Percentiles rank a stretch among this genome's conserved stretches.
Evolutionary conservation across 1,284 basidiomycete species (phyloP).

Genomic region (Apiotrichum gracile): DNA sequence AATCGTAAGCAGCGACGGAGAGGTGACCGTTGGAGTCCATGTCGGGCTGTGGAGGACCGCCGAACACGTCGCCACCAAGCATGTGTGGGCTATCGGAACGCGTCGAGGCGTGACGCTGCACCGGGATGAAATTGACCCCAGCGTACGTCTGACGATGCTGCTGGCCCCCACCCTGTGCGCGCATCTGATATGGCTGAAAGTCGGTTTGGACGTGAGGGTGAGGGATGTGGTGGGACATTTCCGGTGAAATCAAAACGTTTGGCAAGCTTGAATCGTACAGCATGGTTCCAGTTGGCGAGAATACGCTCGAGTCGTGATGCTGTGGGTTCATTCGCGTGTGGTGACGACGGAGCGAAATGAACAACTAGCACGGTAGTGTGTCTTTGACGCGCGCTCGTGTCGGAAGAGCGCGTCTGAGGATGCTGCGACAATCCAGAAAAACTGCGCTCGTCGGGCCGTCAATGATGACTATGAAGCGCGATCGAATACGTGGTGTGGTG

Average conservation of each 20-base stretch:
- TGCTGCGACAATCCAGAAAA: too few species aligned
- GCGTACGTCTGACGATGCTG: conserved; percentile 5
- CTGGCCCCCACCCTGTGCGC: background rate
- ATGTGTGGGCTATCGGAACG: conserved; percentile 31
- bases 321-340: background rate
- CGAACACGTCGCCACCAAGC: conserved; percentile 33
- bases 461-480: too few species aligned
- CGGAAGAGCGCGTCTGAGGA: too few species aligned
- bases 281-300: background rate
- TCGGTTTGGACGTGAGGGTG: background rate
- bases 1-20: conserved; percentile 3
- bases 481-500: too few species aligned
- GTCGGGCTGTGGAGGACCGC: background rate
- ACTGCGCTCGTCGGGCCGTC: too few species aligned
- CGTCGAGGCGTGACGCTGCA: conserved; percentile 27
- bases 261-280: background rate
- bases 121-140: conserved; percentile 3
- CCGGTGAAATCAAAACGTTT: conserved; percentile 10
- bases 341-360: background rate
- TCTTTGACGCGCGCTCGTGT: too few species aligned
- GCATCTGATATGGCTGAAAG: background rate
- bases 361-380: too few species aligned
- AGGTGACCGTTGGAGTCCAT: background rate
- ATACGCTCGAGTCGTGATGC: background rate
- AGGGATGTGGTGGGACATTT: conserved; percentile 1